Evolutionary conservation across 371 early-diverging fungal genomes (phyloP), one percentile per base, ranked within the genome.

Genomic region (Mortierella sp.): DNA sequence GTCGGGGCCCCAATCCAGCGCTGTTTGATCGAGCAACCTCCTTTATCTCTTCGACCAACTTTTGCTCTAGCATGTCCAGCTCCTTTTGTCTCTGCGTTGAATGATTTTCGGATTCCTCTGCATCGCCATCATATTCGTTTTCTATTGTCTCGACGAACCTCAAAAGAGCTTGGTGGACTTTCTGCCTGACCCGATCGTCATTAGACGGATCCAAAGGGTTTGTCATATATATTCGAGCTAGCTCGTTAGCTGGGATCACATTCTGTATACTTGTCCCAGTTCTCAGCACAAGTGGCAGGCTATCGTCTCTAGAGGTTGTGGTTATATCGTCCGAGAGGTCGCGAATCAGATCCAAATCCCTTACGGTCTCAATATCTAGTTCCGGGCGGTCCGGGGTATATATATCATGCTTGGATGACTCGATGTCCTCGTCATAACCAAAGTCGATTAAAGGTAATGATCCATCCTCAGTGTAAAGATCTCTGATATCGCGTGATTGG

Each of bases 41-140:
- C 32, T 66, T 80, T 58, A 80, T 80, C 22, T 69, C 66, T 35
- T 71, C 57, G 1, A 68, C 68, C 2, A 80, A 69, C 37, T 75
- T 43, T 26, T 59, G 55, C 18, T 80, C 80, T 51, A 80, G 18
- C 8, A 18, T 62, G 40, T 59, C 51, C 32, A 80, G 52, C 12
- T 11, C 72, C 14, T 54, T 58, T 47, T 80, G 80, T 26, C 52
- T 64, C 22, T 58, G 57, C 2, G 66, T 78, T 0, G 52, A 28
- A n/a, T 39, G 51, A 1, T 52, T 28, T 1, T 32, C 20, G 28
- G 66, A 16, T 30, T 65, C 57, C 18, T 59, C 65, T 3, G 28
- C 5, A 9, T 22, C 45, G 9, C 5, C 47, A 0, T 24, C 40
- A n/a, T 32, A 49, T 0, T 55, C 18, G 18, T 26, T 58, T n/a